Evolutionary conservation across 2,329 filamentous ascomycete genomes (phyloP), one percentile per base, ranked within the genome.

Genomic region (Albophoma yamanashiensis): DNA sequence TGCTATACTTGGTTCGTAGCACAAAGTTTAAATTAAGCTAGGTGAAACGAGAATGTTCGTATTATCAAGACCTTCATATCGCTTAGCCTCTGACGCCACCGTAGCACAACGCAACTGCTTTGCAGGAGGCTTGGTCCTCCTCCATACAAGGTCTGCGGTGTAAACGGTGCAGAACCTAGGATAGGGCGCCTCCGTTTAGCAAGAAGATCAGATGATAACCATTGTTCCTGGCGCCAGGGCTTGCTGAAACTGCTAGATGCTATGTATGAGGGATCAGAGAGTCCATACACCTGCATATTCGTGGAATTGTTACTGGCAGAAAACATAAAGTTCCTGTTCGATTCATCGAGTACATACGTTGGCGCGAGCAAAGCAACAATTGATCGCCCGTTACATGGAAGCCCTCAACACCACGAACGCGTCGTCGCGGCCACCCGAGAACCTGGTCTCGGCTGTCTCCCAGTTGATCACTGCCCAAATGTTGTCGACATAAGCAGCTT

Each of bases 401-500:
- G 77, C 76, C 62, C 71, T 74, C 58, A 80, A 72, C 22, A 74
- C 68, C 67, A 75, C 75, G 70, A 80, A 79, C 1, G 71, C 75
- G 60, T 81, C 76, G 12, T 79, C 77, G 5, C 73, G 72, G 5
- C 65, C 74, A 3, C 82, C 81, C 1, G 74, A 66, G 71, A 83
- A 90, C 38, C 88, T 80, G 61, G 79, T 74, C 75, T 89, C 87
- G 1, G 84, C 82, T 6, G 81, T 85, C 74, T 86, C 84, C 89
- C 89, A 92, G 75, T 91, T 91, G 69, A 92, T 84, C 39, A 92
- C 83, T 40, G 85, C 85, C 89, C 88, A 92, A 66, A 91, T 89
- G 63, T 88, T 88, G 62, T 89, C 82, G 8, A 91, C 81, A 66
- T 92, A 92, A 0, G 84, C 84, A 0, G 85, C 86, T 73, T 91